A percentile compares a stretch with the other conserved stretches of the same genome.
Conservation (phyloP, 2,329 filamentous ascomycete species). For the Pochonia chlamydosporia region DNA sequence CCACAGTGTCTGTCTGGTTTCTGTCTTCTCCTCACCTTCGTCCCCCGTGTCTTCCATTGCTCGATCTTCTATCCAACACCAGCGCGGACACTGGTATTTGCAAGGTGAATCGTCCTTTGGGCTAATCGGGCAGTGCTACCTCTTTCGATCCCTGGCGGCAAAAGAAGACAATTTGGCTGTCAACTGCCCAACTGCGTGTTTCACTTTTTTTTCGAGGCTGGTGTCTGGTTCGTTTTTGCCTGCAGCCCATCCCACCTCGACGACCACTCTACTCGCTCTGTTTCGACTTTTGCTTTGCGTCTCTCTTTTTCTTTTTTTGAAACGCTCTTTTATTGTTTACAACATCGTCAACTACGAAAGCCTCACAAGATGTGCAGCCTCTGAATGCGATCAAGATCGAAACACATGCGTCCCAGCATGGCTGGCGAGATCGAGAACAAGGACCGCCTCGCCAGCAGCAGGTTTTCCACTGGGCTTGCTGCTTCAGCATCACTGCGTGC, state of each 20-base stretch:
- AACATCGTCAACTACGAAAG: neutral
- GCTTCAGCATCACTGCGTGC: neutral
- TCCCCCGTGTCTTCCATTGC: too few species aligned
- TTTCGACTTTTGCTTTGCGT: neutral
- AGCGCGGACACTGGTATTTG: too few species aligned
- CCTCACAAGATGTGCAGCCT: conserved; percentile 16
- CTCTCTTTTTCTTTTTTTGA: neutral
- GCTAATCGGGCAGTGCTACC: too few species aligned
- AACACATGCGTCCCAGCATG: conserved; percentile 9
- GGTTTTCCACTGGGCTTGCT: neutral
- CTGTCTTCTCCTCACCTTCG: too few species aligned
- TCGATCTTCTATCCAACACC: too few species aligned
- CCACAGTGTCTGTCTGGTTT: too few species aligned
- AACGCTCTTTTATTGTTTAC: neutral
- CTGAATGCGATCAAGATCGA: conserved; percentile 13
- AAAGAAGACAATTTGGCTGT: neutral
- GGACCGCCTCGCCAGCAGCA: neutral
- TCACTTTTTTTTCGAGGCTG: neutral
- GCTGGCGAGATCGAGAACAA: conserved; percentile 9
- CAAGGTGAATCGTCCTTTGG: too few species aligned
- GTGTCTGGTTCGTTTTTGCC: too few species aligned
- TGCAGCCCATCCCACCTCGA: neutral
- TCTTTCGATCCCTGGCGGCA: too few species aligned
- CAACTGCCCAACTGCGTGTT: neutral
- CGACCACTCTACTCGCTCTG: neutral